Evolutionary conservation across 192 early-diverging fungal species (phyloP).

Genomic region (Martensiomyces pterosporus): DNA sequence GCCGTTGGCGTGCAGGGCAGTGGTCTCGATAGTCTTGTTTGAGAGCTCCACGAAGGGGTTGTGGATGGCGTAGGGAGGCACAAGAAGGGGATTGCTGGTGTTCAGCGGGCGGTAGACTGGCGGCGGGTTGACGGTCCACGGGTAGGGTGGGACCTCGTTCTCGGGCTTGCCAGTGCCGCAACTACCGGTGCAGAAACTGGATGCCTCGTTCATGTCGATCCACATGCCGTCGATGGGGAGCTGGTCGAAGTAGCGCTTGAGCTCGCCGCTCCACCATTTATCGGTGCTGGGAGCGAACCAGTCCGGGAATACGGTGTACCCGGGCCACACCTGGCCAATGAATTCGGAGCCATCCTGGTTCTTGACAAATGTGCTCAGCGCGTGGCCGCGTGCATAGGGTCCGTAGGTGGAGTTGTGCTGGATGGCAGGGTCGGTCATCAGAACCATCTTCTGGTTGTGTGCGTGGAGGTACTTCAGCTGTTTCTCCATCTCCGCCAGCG

Average conservation of each 20-base stretch:
- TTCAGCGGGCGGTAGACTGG: slow-evolving; percentile 26
- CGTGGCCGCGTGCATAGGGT: slow-evolving; percentile 51
- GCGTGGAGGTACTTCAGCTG: slow-evolving; percentile 46
- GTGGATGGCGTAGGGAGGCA: slow-evolving; percentile 54
- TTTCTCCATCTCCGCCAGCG: slow-evolving; percentile 44
- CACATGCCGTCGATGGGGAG: slow-evolving; percentile 56
- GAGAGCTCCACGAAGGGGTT: slow-evolving; percentile 47
- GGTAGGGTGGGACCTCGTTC: slow-evolving; percentile 8
- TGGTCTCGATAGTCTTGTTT: slow-evolving; percentile 48
- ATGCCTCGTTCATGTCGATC: slow-evolving; percentile 73
- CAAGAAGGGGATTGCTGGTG: slow-evolving; percentile 32
- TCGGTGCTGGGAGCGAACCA: slow-evolving; percentile 55
- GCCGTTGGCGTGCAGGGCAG: slow-evolving; percentile 51
- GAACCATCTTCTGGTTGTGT: slow-evolving; percentile 53
- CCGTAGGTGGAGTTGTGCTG: slow-evolving; percentile 47
- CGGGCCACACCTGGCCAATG: slow-evolving; percentile 61
- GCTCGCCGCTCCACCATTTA: slow-evolving; percentile 50
- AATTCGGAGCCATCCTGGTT: slow-evolving; percentile 52
- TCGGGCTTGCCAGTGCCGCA: slow-evolving; percentile 41
- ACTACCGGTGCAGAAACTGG: slow-evolving; percentile 58
- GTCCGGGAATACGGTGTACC: slow-evolving; percentile 62
- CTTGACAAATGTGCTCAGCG: slow-evolving; percentile 56
- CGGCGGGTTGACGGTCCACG: slow-evolving; percentile 9
- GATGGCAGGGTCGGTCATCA: slow-evolving; percentile 66
- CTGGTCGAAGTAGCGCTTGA: slow-evolving; percentile 29